These are phyloP conservation scores for Parsonsia alboflavescens DNA, from an alignment of 257 asterid species.

Conservation along the genomic window DNA sequence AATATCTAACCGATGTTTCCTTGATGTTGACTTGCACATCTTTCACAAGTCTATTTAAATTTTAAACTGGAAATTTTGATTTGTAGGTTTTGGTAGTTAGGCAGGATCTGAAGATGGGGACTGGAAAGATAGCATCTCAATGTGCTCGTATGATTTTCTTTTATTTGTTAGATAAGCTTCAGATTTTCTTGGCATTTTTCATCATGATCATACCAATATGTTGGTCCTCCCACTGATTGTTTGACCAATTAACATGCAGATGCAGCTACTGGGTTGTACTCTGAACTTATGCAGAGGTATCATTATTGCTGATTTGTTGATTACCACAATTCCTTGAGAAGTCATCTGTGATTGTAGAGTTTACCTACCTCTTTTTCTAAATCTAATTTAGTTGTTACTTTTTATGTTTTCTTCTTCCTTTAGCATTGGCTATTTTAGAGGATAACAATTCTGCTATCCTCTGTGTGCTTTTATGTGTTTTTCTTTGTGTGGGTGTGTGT, in stretches of 20 bases:
- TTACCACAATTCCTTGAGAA: background rate
- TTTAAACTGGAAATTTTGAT: constrained; percentile 11
- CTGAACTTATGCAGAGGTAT: constrained; percentile 87
- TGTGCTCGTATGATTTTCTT: constrained; percentile 81
- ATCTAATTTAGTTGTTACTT: background rate
- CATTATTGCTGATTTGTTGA: background rate
- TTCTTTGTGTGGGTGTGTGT: background rate
- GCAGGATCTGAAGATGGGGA: constrained; percentile 93
- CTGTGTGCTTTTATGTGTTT: background rate
- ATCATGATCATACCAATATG: background rate
- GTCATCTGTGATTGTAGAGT: background rate
- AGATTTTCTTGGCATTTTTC: constrained; percentile 11
- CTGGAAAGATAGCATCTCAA: constrained; percentile 93
- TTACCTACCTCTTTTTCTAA: background rate
- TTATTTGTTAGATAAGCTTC: constrained; percentile 6
- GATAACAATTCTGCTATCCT: background rate
- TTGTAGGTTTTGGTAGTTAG: constrained; percentile 90
- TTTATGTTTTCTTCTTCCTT: background rate
- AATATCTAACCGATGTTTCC: background rate
- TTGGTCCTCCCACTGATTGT: constrained; percentile 6
- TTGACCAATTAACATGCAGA: constrained; percentile 45
- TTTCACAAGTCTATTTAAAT: background rate
- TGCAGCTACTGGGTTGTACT: constrained; percentile 94
- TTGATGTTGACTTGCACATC: background rate
- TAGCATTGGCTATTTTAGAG: background rate